Evolutionary conservation across 129 eudicot genomes (phyloP), one percentile per base, ranked within the genome.

Genomic region (Pulicaria dysenterica): DNA sequence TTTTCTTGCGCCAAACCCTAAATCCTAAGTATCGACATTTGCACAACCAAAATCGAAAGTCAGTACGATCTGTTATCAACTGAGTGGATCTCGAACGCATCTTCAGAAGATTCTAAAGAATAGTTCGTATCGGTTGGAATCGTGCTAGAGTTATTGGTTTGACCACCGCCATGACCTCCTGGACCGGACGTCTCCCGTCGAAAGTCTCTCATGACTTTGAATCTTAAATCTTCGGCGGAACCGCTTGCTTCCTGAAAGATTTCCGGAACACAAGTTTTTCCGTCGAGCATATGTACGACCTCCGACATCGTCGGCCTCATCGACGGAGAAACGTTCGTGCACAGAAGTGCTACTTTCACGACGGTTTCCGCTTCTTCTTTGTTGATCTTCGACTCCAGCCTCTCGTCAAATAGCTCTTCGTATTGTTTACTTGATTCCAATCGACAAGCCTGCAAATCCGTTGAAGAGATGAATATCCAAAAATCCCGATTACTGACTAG

Each of bases 221-320:
- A 91, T 73, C 97, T 83, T 79, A 88, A 58, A 74, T 87, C 91
- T 48, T 81, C 85, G 0, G 89, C 50, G 70, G 79, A 67, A 1
- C 67, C 70, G 56, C 70, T 77, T 37, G 86, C 79, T 56, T 79
- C 83, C 3, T 86, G 82, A n/a, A 67, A 34, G 39, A 69, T 82
- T 41, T 81, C 89, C 15, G 97, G 95, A n/a, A 91, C 77, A 7
- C 47, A 63, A 45, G 82, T 77, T 75, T 75, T 73, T 36, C 97
- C 95, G 8, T 85, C 88, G 8, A 91, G 91, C 97, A 91, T 91
- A 16, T 51, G 77, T 37, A 83, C 91, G 4, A 91, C 97, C 73
- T 87, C 91, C 0, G 95, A 71, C 97, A 91, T 91, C 4, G 83
- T 79, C 15, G 97, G 97, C 81, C 97, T 83, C 13, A 91, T 64